Evolutionary conservation across 768 basidiomycete genomes (phyloP), one percentile per base, ranked within the genome.

Genomic region (Phylloporus scabripes): DNA sequence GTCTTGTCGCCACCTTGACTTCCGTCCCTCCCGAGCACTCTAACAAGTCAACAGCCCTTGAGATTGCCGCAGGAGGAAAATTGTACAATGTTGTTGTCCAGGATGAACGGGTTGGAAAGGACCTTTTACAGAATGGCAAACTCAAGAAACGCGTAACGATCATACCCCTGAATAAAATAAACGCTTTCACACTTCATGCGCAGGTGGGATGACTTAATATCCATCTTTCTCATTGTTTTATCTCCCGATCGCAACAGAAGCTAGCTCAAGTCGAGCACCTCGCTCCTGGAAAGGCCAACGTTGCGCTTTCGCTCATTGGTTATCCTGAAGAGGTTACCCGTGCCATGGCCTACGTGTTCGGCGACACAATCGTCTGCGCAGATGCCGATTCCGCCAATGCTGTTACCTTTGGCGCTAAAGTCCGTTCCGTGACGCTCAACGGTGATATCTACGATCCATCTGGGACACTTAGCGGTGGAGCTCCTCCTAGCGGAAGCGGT

Each of bases 391-490:
- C 92, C 0, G 96, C 96, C 1, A 91, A 92, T 62, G 68, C 72
- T 0, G 88, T 96, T 37, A 96, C 96, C 0, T 98, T 97, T 72
- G 74, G 80, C 9, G 65, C 65, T 5, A 67, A 67, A 23, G 82
- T 88, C 42, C 83, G 83, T 44, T 93, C 90, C 9, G 93, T 98
- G 41, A 99, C 96, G 7, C 74, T 96, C 18, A 85, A 91, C 2
- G 96, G 96, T 2, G 96, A 98, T 60, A 81, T 96, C 10, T 98
- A 99, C 65, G 96, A 99, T 54, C 95, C 96, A 2, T 87, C 87
- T 7, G 95, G 95, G 7, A 94, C 89, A 0, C 79, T 99, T 17
- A 90, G 85, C 17, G 96, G 96, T 5, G 96, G 96, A 1, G 80
- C 92, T 1, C 83, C 92, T 0, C 90, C 93, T 0, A 85, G 73